Evolutionary conservation across 106 monocot species (phyloP).

Genomic region (Posidonia australis): DNA sequence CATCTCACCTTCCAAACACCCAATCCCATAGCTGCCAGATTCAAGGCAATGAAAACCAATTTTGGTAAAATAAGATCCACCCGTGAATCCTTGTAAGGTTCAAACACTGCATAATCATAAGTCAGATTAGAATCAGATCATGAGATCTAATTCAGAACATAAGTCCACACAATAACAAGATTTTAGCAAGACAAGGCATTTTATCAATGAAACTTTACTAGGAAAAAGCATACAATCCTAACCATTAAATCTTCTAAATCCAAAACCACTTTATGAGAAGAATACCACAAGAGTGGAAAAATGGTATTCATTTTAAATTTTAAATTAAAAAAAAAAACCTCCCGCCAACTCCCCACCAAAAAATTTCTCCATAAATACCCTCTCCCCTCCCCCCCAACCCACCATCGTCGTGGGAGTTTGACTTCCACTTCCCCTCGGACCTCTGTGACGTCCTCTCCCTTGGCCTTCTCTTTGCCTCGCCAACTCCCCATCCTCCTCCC

Average conservation of each 20-base stretch:
- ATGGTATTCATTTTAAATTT: too few relatives aligned
- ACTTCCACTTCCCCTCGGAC: conserved; percentile 69
- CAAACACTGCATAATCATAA: conserved; percentile 53
- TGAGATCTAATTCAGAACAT: background rate
- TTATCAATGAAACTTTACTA: too few relatives aligned
- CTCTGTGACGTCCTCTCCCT: conserved; percentile 61
- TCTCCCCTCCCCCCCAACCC: conserved; percentile 37
- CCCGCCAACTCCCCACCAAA: too few relatives aligned
- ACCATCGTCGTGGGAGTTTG: conserved; percentile 41
- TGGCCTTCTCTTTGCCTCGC: conserved; percentile 42
- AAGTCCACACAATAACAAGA: too few relatives aligned
- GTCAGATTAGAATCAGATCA: background rate
- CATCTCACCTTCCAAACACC: conserved; percentile 80
- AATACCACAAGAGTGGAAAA: too few relatives aligned
- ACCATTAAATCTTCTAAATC: too few relatives aligned
- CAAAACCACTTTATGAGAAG: too few relatives aligned
- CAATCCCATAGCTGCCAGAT: conserved; percentile 50
- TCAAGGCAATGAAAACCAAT: conserved; percentile 72
- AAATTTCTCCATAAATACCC: too few relatives aligned
- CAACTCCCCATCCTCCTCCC: conserved; percentile 1
- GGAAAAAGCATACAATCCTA: too few relatives aligned
- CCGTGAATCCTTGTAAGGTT: conserved; percentile 79
- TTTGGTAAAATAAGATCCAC: conserved; percentile 65
- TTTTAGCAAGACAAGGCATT: too few relatives aligned
- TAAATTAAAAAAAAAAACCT: too few relatives aligned